Percentiles rank a stretch among this genome's conserved stretches.
Evolutionary conservation across 306 rosid genomes (phyloP).

Genomic region (Luffa acutangula): DNA sequence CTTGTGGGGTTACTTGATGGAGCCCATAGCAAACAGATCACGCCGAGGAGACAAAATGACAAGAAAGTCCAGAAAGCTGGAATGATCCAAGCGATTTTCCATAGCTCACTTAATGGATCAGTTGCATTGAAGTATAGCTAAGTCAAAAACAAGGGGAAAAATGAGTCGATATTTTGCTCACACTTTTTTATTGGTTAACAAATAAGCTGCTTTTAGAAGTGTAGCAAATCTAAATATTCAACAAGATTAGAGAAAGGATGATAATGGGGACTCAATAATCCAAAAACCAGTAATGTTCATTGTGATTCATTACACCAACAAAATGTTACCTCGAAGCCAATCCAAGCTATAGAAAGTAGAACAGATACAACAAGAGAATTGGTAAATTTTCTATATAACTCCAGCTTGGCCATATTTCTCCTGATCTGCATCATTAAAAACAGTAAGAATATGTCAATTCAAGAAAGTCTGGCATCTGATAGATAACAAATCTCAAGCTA

Average conservation of each 20-base stretch:
- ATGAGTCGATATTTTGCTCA: constrained; percentile 3
- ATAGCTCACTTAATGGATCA: constrained; percentile 79
- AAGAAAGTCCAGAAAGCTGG: constrained; percentile 84
- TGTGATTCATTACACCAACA: background rate
- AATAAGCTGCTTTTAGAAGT: background rate
- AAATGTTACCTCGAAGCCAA: constrained; percentile 84
- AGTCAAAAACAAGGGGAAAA: constrained; percentile 15
- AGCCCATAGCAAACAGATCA: constrained; percentile 88
- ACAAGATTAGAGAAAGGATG: background rate
- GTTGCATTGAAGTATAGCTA: constrained; percentile 94
- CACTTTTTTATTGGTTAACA: background rate
- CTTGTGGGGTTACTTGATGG: constrained; percentile 89
- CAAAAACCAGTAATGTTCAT: background rate
- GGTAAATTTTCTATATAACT: constrained; percentile 83
- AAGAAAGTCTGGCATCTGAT: background rate
- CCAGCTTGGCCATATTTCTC: constrained; percentile 83
- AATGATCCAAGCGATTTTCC: constrained; percentile 94
- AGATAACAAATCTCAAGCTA: constrained; percentile 3
- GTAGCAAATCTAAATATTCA: background rate
- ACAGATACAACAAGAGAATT: constrained; percentile 76
- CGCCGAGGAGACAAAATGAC: constrained; percentile 56
- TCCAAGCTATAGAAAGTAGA: constrained; percentile 84
- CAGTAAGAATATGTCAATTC: constrained; percentile 7
- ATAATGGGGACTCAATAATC: background rate
- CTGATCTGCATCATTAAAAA: constrained; percentile 39